A percentile compares a stretch with the other conserved stretches of the same genome.
Conservation (phyloP, 345 rosid species). For the Citrus glauca region DNA sequence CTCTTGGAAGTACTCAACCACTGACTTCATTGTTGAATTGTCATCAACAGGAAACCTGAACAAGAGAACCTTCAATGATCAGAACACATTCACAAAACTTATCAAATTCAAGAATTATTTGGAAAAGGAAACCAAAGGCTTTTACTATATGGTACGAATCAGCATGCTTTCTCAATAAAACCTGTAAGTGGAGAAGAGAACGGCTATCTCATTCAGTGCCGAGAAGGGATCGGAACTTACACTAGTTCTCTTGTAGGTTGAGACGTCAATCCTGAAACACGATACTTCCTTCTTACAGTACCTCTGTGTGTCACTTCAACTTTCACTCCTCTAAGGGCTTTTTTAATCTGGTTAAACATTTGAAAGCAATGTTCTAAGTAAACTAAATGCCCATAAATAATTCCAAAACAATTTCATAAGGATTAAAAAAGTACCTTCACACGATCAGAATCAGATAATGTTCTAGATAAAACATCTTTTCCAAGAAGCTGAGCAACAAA, state of each 20-base stretch:
- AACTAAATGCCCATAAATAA: slow-evolving; percentile 8
- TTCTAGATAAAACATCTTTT: slow-evolving; percentile 71
- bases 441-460: slow-evolving; percentile 87
- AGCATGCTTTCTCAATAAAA: not conserved
- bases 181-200: not conserved
- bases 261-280: slow-evolving; percentile 96
- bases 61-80: not conserved
- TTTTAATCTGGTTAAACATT: slow-evolving; percentile 57
- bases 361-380: slow-evolving; percentile 1
- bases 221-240: slow-evolving; percentile 37
- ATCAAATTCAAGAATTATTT: not conserved
- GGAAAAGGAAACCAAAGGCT: not conserved
- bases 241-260: slow-evolving; percentile 96
- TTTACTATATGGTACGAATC: not conserved
- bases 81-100: slow-evolving; percentile 6
- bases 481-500: slow-evolving; percentile 90
- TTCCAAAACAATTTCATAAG: not conserved
- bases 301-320: slow-evolving; percentile 98
- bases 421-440: slow-evolving; percentile 55
- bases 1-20: slow-evolving; percentile 95
- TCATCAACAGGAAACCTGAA: slow-evolving; percentile 97
- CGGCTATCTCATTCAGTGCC: not conserved
- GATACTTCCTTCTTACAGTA: slow-evolving; percentile 85
- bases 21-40: slow-evolving; percentile 87
- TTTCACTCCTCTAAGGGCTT: slow-evolving; percentile 93